These are phyloP conservation scores for Bombardia bombarda DNA, from an alignment of 495 filamentous ascomycete genomes.

Conservation along the genomic window DNA sequence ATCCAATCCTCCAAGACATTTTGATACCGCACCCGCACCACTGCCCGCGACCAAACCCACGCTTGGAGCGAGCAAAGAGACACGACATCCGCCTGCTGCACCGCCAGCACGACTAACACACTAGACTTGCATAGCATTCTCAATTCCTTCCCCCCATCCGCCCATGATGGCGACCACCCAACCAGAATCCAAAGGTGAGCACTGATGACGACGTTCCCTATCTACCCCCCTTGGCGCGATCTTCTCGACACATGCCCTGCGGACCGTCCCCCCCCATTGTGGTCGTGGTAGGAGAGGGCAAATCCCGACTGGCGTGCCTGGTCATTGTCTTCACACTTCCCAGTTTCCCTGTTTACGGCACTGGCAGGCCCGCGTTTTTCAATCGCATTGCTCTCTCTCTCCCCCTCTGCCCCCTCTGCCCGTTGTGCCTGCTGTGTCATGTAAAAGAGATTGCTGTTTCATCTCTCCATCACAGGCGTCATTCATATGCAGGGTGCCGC, in stretches of 20 bases:
- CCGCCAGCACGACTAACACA: conserved; percentile 1
- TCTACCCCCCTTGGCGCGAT: conserved; percentile 4
- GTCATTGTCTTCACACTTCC: conserved; percentile 13
- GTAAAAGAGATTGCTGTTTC: conserved; percentile 44
- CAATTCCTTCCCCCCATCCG: conserved; percentile 1
- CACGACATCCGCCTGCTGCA: conserved; percentile 1
- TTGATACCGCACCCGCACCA: conserved; percentile 16
- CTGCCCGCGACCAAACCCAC: conserved; percentile 5
- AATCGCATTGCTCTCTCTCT: neutral
- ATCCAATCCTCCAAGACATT: conserved; percentile 16
- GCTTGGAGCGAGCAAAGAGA: conserved; percentile 1
- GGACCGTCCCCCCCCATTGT: conserved; percentile 10
- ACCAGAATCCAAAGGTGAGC: conserved; percentile 26
- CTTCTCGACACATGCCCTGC: conserved; percentile 6
- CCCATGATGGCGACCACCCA: conserved; percentile 24
- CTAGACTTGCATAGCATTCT: conserved; percentile 7
- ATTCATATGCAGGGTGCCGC: conserved; percentile 35
- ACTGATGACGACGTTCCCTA: conserved; percentile 6
- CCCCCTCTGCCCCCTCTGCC: conserved; percentile 24
- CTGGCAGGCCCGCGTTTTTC: conserved; percentile 13
- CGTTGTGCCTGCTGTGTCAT: conserved; percentile 39
- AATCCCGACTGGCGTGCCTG: conserved; percentile 14
- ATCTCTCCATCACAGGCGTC: conserved; percentile 37
- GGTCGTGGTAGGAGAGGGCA: conserved; percentile 7
- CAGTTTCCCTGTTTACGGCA: conserved; percentile 19